Conservation (phyloP, 305 asterid genomes). For the Solanum hybrid region DNA sequence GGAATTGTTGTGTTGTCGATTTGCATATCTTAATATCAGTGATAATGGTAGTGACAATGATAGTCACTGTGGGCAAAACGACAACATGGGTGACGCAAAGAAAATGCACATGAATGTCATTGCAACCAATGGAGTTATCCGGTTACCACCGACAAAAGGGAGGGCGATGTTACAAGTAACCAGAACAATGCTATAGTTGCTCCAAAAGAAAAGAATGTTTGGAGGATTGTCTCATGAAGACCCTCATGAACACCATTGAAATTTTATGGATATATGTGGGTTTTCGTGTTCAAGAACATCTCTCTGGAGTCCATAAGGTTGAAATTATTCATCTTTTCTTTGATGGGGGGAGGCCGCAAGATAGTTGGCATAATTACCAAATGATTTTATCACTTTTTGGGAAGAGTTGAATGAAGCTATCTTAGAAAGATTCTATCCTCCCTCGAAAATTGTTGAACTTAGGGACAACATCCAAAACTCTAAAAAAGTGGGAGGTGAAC, state of each 20-base stretch:
- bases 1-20: not conserved
- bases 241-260: not conserved
- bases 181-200: not conserved
- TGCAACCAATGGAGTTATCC: not conserved
- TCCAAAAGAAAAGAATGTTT: not conserved
- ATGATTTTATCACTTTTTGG: not conserved
- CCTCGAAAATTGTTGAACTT: not conserved
- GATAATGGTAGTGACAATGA: not conserved
- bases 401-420: not conserved
- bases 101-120: not conserved
- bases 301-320: not conserved
- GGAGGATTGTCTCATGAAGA: not conserved
- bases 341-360: not conserved
- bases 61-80: not conserved
- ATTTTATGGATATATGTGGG: not conserved
- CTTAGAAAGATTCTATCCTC: not conserved
- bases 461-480: not conserved
- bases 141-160: not conserved
- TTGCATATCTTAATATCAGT: not conserved
- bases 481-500: not conserved
- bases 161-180: not conserved
- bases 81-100: not conserved
- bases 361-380: not conserved
- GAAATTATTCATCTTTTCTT: not conserved
- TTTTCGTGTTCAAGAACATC: not conserved